These are phyloP conservation scores for Cyberlindnera meyerae DNA, from an alignment of 805 yeast genomes.

Conservation along the genomic window DNA sequence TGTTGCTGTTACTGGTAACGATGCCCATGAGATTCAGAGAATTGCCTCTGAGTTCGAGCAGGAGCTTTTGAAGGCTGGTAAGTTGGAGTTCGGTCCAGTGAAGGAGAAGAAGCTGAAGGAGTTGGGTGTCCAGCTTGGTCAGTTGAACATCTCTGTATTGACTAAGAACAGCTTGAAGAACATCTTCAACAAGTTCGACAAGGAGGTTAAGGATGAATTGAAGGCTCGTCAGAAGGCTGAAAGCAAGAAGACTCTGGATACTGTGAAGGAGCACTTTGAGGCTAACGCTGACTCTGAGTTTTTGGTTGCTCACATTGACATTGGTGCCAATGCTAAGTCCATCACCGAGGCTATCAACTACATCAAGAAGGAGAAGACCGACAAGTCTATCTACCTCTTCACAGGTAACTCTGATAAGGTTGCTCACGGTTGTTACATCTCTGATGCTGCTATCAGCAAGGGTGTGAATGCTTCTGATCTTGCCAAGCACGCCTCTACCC, in stretches of 20 bases:
- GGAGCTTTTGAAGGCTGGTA: slow-evolving; percentile 53
- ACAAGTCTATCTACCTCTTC: slow-evolving; percentile 71
- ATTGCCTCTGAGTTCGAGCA: slow-evolving; percentile 67
- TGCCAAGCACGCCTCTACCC: slow-evolving; percentile 62
- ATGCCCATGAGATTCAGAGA: slow-evolving; percentile 86
- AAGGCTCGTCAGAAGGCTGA: slow-evolving; percentile 88
- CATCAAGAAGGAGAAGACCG: slow-evolving; percentile 71
- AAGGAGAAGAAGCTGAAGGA: slow-evolving; percentile 84
- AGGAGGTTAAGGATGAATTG: slow-evolving; percentile 80
- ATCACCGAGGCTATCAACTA: slow-evolving; percentile 87
- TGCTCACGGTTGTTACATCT: slow-evolving; percentile 92
- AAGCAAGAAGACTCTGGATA: slow-evolving; percentile 72
- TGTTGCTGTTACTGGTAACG: slow-evolving; percentile 92
- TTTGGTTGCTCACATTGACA: slow-evolving; percentile 63
- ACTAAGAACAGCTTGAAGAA: slow-evolving; percentile 72
- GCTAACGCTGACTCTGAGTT: slow-evolving; percentile 46
- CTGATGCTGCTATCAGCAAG: slow-evolving; percentile 61
- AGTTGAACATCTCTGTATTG: slow-evolving; percentile 75
- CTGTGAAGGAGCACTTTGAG: slow-evolving; percentile 64
- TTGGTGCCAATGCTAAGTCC: slow-evolving; percentile 85
- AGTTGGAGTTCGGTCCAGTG: slow-evolving; percentile 63
- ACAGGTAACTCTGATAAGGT: slow-evolving; percentile 72
- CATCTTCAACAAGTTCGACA: slow-evolving; percentile 74
- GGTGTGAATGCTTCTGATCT: slow-evolving; percentile 74
- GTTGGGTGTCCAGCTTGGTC: slow-evolving; percentile 77